Conservation (phyloP, 257 asterid species). For the Dorcoceras hygrometricum region DNA sequence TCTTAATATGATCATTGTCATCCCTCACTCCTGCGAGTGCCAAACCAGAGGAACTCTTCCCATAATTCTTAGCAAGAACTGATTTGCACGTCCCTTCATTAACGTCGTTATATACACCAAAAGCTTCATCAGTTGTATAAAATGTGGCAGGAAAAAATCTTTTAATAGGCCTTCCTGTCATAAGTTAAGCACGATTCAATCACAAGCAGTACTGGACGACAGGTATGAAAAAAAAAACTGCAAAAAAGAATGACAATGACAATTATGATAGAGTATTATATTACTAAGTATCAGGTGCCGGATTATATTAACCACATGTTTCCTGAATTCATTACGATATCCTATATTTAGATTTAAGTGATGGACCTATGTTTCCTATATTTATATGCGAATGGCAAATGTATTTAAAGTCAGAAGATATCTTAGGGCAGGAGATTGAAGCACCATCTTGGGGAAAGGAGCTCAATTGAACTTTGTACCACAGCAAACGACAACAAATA, state of each 20-base stretch:
- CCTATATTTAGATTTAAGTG: not conserved
- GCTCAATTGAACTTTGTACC: not conserved
- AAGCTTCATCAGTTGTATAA: constrained; percentile 33
- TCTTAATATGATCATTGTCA: constrained; percentile 25
- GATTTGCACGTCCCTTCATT: constrained; percentile 26
- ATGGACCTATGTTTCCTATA: no score
- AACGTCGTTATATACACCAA: constrained; percentile 19
- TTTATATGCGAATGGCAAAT: not conserved
- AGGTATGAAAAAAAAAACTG: not conserved
- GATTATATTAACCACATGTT: not conserved
- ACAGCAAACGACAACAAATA: not conserved
- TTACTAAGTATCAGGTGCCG: not conserved
- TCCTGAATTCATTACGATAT: no score
- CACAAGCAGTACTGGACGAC: constrained; percentile 10
- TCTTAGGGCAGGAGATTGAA: not conserved
- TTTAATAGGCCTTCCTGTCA: constrained; percentile 29
- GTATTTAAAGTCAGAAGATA: not conserved
- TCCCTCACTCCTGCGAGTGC: constrained; percentile 17
- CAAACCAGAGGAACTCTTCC: constrained; percentile 34
- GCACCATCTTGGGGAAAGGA: not conserved
- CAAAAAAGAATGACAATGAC: not conserved
- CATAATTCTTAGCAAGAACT: constrained; percentile 39
- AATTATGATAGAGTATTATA: no score
- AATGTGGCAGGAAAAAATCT: constrained; percentile 22
- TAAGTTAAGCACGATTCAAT: constrained; percentile 10